These are phyloP conservation scores for Beauveria asiatica DNA, from an alignment of 2,329 filamentous ascomycete species.

Conservation along the genomic window DNA sequence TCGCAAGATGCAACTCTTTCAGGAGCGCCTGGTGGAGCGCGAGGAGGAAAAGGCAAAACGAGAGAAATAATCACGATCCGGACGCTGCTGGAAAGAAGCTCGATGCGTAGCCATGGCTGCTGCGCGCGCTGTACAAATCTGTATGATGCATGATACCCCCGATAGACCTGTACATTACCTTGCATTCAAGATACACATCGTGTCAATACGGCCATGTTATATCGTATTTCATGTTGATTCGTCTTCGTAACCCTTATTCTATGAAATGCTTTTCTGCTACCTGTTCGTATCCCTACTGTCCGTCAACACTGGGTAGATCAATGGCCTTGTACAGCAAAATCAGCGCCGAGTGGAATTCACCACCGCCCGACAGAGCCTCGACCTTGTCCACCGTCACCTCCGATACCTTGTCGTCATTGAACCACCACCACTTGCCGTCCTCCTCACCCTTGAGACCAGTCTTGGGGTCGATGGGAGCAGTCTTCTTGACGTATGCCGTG, in stretches of 20 bases:
- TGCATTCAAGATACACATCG: background rate
- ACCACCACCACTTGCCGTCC: constrained; percentile 99
- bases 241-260: constrained; percentile 12
- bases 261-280: background rate
- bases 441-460: constrained; percentile 72
- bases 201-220: background rate
- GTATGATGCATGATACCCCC: constrained; percentile 12
- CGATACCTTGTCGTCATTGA: constrained; percentile 95
- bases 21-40: constrained; percentile 30
- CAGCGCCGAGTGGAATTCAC: constrained; percentile 75
- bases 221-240: constrained; percentile 13
- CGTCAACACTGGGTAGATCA: constrained; percentile 53
- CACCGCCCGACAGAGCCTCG: constrained; percentile 79
- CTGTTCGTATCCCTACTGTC: constrained; percentile 18
- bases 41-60: constrained; percentile 16
- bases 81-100: background rate
- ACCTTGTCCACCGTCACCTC: constrained; percentile 92
- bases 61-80: background rate
- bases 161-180: constrained; percentile 14
- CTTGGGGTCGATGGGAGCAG: constrained; percentile 59
- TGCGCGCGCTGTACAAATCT: constrained; percentile 1
- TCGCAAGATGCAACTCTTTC: constrained; percentile 32
- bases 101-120: background rate
- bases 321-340: constrained; percentile 74
- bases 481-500: constrained; percentile 95